Evolutionary conservation across 1,139 yeast species (phyloP), one percentile per base, ranked within the genome.

Genomic region (Kurtzmaniella quercitrusa): DNA sequence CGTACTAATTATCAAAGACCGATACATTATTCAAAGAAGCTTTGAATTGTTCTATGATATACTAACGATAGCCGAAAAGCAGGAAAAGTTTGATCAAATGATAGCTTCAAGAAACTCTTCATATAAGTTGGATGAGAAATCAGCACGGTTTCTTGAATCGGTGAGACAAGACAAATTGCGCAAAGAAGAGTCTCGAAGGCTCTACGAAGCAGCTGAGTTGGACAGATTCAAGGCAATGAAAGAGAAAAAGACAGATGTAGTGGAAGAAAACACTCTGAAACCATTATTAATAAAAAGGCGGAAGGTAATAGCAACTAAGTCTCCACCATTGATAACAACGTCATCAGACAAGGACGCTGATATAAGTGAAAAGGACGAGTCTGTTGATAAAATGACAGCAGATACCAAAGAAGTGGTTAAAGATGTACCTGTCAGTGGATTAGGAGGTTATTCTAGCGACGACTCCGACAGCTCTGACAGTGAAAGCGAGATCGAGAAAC

Each of bases 71-170:
- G 68, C 54, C 34, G 44, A 57, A 38, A 60, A 56, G 42, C 65
- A 66, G 39, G 50, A 60, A 26, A 73, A 70, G 40, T 63, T 61
- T 42, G 66, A 63, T 46, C 56, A 60, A 36, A 57, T 60, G 45
- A 46, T 69, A 41, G 71, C 66, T 40, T 56, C 61, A 1, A 62
- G 61, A 20, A 71, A 70, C 47, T 67, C 75, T 0, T 57, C 71
- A 0, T 67, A 68, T 44, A 67, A 65, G 42, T 48, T 71, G 36
- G 65, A 61, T 42, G 63, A 57, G 14, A 57, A 59, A 35, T 63
- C 72, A 6, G 51, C 63, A 7, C 47, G 51, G 26, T 66, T 54
- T 45, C 66, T 62, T 45, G 55, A 59, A 6, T 43, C 51, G 26
- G 50, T 68, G 34, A 45, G 51, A 36, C 45, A 46, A 21, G 42